Evolutionary conservation across 805 yeast species (phyloP).

Genomic region (Torulaspora quercuum): DNA sequence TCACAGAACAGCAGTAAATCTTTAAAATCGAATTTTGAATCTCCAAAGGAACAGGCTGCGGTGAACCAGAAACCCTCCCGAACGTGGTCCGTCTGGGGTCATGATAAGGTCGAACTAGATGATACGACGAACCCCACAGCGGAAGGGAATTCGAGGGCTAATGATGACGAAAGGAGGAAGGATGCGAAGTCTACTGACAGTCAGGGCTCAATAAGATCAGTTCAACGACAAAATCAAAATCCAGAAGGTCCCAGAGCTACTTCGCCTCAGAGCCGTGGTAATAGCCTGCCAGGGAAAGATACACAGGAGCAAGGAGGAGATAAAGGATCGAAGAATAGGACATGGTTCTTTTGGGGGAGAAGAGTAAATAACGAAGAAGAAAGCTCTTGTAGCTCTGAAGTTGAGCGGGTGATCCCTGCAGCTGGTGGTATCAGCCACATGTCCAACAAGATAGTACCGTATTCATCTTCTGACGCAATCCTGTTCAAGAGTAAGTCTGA

Average conservation of each 20-base stretch:
- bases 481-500: conserved; percentile 21
- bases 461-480: conserved; percentile 22
- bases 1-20: conserved; percentile 11
- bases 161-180: conserved; percentile 1
- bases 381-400: conserved; percentile 1
- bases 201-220: conserved; percentile 5
- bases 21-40: conserved; percentile 8
- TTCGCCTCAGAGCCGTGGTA: not conserved
- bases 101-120: conserved; percentile 3
- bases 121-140: conserved; percentile 2
- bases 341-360: conserved; percentile 28
- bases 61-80: conserved; percentile 7
- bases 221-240: conserved; percentile 1
- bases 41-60: conserved; percentile 2
- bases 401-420: conserved; percentile 9
- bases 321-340: conserved; percentile 13
- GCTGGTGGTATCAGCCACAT: conserved; percentile 4
- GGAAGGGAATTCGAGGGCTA: conserved; percentile 3
- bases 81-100: conserved; percentile 15
- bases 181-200: conserved; percentile 2
- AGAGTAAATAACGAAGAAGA: conserved; percentile 7
- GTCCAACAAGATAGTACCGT: conserved; percentile 23
- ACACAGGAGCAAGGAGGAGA: conserved; percentile 1
- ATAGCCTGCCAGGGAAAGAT: too few species aligned
- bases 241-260: not conserved